Conservation (phyloP, 495 filamentous ascomycete genomes). For the Podospora anserina region DNA sequence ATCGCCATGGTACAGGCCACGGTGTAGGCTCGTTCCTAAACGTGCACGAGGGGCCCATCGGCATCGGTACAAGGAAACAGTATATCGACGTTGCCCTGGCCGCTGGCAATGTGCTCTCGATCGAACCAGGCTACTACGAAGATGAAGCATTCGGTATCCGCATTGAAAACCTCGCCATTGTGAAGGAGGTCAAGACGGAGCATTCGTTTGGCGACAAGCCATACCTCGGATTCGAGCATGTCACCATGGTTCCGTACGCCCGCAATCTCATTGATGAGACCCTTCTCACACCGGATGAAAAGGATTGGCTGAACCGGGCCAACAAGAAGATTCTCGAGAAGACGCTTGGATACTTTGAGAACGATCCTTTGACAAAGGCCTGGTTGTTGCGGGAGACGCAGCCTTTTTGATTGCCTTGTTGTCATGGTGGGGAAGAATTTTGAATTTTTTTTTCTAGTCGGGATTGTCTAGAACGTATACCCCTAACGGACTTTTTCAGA, state of each 20-base stretch:
- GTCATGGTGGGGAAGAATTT: not conserved
- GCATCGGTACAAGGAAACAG: constrained; percentile 86
- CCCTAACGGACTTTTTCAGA: constrained; percentile 1
- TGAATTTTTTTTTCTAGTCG: not conserved
- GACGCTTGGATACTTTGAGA: constrained; percentile 76
- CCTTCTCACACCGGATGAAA: constrained; percentile 72
- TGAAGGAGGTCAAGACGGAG: constrained; percentile 78
- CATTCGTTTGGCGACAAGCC: constrained; percentile 90
- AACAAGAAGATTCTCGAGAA: constrained; percentile 78
- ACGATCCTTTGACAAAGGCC: constrained; percentile 61
- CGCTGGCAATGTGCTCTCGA: constrained; percentile 88
- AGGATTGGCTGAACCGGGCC: constrained; percentile 83
- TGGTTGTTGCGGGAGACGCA: constrained; percentile 89
- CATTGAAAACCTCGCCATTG: constrained; percentile 93
- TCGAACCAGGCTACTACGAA: constrained; percentile 98
- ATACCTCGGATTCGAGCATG: constrained; percentile 92
- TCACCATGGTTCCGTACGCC: constrained; percentile 95
- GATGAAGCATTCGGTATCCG: constrained; percentile 97
- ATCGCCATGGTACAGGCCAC: constrained; percentile 94
- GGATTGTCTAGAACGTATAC: not conserved
- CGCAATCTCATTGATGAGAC: constrained; percentile 77
- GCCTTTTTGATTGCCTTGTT: constrained; percentile 35
- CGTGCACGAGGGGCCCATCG: constrained; percentile 96
- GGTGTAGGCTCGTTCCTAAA: constrained; percentile 91
- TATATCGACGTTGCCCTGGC: constrained; percentile 88